These are phyloP conservation scores for Beta macrorhiza DNA, from an alignment of 179 eudicot species.

Conservation along the genomic window DNA sequence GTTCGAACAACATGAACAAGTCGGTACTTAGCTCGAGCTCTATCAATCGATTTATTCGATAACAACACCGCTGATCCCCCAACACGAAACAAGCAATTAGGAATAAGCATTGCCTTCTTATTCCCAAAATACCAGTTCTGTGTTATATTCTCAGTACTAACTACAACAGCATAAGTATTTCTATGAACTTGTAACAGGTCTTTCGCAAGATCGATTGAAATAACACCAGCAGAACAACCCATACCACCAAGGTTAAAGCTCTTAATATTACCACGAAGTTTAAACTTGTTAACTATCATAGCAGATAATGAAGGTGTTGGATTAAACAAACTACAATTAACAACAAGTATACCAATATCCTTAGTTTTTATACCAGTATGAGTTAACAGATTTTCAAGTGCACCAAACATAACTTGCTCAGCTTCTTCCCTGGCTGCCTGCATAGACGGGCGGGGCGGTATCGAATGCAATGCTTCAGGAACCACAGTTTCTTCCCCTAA, in stretches of 20 bases:
- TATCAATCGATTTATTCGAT: conserved; percentile 48
- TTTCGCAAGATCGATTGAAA: conserved; percentile 60
- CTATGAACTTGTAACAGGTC: conserved; percentile 62
- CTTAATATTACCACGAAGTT: conserved; percentile 59
- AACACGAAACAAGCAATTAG: conserved; percentile 73
- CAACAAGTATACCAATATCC: conserved; percentile 60
- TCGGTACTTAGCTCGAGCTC: conserved; percentile 46
- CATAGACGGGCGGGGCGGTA: conserved; percentile 64
- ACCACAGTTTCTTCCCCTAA: conserved; percentile 69
- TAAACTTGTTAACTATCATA: conserved; percentile 70
- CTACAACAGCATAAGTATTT: conserved; percentile 62
- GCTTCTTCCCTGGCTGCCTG: conserved; percentile 69
- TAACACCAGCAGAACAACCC: conserved; percentile 85
- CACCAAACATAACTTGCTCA: conserved; percentile 66
- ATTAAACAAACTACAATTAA: conserved; percentile 72
- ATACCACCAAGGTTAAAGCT: conserved; percentile 72
- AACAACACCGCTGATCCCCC: conserved; percentile 68
- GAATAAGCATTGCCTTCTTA: conserved; percentile 72
- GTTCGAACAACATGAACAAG: conserved; percentile 62
- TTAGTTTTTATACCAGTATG: conserved; percentile 49
- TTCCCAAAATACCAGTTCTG: conserved; percentile 77
- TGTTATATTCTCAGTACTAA: conserved; percentile 74
- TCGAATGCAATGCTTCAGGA: conserved; percentile 55
- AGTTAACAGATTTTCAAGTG: conserved; percentile 49
- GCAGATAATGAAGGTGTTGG: conserved; percentile 72